These are phyloP conservation scores for Geranium incanum DNA, from an alignment of 441 rosid species.

Conservation along the genomic window DNA sequence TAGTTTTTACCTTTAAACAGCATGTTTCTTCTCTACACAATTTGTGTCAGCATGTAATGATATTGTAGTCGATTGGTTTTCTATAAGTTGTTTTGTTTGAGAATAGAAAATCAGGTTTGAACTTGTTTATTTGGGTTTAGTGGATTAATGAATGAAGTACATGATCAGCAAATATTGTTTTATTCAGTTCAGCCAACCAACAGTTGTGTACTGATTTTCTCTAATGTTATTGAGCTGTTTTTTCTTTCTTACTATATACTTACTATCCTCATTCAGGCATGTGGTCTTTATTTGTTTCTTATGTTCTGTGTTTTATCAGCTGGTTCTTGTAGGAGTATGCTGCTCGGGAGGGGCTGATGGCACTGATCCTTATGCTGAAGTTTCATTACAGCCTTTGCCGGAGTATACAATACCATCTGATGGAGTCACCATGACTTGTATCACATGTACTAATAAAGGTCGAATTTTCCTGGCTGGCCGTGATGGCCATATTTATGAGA, in stretches of 20 bases:
- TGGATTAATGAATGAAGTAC: background rate
- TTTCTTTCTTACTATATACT: conserved; percentile 12
- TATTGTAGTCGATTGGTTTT: background rate
- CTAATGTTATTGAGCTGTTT: background rate
- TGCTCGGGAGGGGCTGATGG: conserved; percentile 78
- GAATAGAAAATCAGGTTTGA: background rate
- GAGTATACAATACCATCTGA: conserved; percentile 86
- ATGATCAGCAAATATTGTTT: background rate
- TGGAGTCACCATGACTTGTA: conserved; percentile 91
- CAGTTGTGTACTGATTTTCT: background rate
- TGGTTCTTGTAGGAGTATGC: conserved; percentile 91
- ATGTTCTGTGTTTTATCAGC: conserved; percentile 38
- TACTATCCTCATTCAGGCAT: background rate
- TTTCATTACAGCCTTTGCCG: conserved; percentile 79
- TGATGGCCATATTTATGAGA: conserved; percentile 87
- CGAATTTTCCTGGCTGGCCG: conserved; percentile 90
- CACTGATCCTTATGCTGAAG: conserved; percentile 82
- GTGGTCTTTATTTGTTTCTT: conserved; percentile 23
- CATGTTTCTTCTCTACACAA: background rate
- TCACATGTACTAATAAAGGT: conserved; percentile 72
- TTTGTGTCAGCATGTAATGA: too few relatives aligned
- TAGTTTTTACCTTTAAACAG: background rate
- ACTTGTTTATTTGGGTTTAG: background rate
- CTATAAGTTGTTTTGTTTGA: background rate
- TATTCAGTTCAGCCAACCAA: conserved; percentile 1